A percentile compares a stretch with the other conserved stretches of the same genome.
Evolutionary conservation across 352 stramenopile species (phyloP).

Genomic region (Phytophthora europaea): DNA sequence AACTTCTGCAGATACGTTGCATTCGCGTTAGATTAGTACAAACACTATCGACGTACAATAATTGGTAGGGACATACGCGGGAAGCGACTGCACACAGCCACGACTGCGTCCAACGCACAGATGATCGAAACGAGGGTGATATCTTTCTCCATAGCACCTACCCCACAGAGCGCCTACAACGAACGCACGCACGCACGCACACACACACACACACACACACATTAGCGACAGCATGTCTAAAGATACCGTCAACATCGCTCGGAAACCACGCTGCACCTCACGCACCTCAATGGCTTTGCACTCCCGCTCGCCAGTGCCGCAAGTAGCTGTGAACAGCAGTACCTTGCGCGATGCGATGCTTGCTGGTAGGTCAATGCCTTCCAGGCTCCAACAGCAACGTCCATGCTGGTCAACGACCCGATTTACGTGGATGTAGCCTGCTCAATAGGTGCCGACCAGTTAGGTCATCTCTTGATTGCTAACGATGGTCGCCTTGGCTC

Average conservation of each 20-base stretch:
- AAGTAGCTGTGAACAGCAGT: background rate
- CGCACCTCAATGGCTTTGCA: slow-evolving; percentile 13
- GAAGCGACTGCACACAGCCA: slow-evolving; percentile 6
- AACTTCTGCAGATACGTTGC: slow-evolving; percentile 3
- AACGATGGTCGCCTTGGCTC: background rate
- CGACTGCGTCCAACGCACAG: slow-evolving; percentile 6
- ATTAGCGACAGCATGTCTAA: no score
- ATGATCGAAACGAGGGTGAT: slow-evolving; percentile 10
- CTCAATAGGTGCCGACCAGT: background rate
- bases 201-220: background rate
- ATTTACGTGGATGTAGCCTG: slow-evolving; percentile 3
- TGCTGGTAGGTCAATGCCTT: slow-evolving; percentile 3
- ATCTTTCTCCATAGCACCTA: slow-evolving; percentile 4
- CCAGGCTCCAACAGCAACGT: background rate
- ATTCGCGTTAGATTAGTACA: background rate
- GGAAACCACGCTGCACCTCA: background rate
- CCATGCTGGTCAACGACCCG: background rate
- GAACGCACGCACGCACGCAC: no score
- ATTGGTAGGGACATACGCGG: background rate
- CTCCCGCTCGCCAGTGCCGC: slow-evolving; percentile 3
- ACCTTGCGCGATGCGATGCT: background rate
- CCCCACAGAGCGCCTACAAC: slow-evolving; percentile 1
- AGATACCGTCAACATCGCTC: background rate
- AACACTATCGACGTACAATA: background rate
- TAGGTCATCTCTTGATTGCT: background rate